Evolutionary conservation across 176 grass and related monocot species (phyloP), one percentile per base, ranked within the genome.

Genomic region (Pontederia crassipes): DNA sequence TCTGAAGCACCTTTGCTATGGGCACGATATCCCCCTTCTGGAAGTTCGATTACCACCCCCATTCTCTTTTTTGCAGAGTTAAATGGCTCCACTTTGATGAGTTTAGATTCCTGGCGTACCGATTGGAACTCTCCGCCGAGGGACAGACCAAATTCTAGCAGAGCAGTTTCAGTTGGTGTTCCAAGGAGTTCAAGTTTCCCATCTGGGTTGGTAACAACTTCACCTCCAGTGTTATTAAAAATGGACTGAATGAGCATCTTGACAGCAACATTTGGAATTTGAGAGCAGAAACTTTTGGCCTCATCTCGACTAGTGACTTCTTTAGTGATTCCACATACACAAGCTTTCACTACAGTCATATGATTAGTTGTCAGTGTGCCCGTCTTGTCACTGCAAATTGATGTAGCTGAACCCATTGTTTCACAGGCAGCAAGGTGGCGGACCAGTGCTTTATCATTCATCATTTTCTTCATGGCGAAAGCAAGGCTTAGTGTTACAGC

Each of bases 361-460:
- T 63, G 60, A 48, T 63, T 63, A 16, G 60, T 63, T 10, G 60
- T 63, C 60, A 63, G 47, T 24, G 60, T 63, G 11, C 60, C 60
- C 18, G 60, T 63, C n/a, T 63, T 63, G 28, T 63, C 60, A 63
- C 60, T 63, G 60, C 60, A 63, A 63, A 63, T 63, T 17, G 60
- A 63, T 48, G 60, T 63, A 20, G 60, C 14, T 15, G 60, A 63
- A 11, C 60, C 60, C 60, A 63, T 63, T 17, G 60, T 63, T 63
- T 63, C 60, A 18, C 60, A 63, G 18, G 60, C 60, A 63, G 60
- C 40, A 45, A 63, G 60, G 47, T 63, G 60, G 8, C 60, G 35
- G 60, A 63, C 60, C 60, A 63, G 45, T 47, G 60, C 60, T 48
- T 45, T 63, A 48, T 63, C 60, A 48, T 63, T 63, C 60, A 63